These are phyloP conservation scores for Zoysia matrella DNA, from an alignment of 202 grass and related monocot genomes.

Conservation along the genomic window DNA sequence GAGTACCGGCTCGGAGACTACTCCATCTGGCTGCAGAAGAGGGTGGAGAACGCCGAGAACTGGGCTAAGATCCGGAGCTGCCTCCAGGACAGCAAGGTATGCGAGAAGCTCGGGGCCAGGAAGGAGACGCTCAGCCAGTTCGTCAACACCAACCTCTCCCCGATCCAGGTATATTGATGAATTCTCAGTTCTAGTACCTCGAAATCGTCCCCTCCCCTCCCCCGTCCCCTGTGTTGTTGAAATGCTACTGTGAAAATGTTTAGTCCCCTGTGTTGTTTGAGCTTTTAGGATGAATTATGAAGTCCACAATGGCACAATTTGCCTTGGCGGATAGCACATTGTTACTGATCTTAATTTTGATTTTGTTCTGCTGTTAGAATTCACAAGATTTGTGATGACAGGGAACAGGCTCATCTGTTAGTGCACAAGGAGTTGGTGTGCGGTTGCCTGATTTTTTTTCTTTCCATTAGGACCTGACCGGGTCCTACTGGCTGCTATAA, in stretches of 20 bases:
- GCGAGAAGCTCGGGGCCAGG: constrained; percentile 56
- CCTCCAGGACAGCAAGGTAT: constrained; percentile 81
- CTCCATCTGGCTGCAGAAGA: constrained; percentile 80
- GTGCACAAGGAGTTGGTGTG: constrained; percentile 22
- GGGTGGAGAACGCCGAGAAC: constrained; percentile 64
- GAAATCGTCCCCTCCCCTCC: neutral
- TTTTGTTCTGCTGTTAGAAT: constrained; percentile 1
- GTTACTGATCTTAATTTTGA: neutral
- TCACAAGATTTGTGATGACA: neutral
- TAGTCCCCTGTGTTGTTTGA: neutral
- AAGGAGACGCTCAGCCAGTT: constrained; percentile 69
- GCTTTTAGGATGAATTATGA: neutral
- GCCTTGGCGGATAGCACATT: neutral
- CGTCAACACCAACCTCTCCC: constrained; percentile 68
- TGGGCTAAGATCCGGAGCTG: constrained; percentile 91
- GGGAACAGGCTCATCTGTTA: neutral
- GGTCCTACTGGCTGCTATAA: neutral
- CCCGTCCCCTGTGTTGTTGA: neutral
- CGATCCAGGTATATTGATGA: constrained; percentile 63
- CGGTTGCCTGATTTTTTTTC: neutral
- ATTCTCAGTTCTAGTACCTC: neutral
- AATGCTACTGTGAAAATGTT: neutral
- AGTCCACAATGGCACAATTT: neutral
- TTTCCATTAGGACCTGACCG: neutral
- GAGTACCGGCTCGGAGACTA: constrained; percentile 94